These are phyloP conservation scores for Hanseniaspora uvarum DNA, from an alignment of 1,139 yeast genomes.

Conservation along the genomic window DNA sequence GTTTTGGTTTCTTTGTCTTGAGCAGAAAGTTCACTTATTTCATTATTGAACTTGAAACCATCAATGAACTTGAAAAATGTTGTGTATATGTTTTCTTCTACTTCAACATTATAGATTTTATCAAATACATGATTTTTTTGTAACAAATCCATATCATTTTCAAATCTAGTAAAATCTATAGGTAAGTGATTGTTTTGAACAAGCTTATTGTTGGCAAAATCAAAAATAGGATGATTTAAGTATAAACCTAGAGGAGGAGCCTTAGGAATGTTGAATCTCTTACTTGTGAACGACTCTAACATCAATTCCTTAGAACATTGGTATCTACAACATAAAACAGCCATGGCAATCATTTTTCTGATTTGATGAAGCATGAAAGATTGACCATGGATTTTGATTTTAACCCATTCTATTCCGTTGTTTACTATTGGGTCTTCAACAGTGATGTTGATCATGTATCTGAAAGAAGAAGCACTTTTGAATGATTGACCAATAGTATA, in stretches of 20 bases:
- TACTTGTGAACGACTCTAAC: conserved; percentile 62
- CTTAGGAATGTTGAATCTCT: conserved; percentile 81
- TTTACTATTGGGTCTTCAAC: conserved; percentile 90
- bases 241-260: conserved; percentile 93
- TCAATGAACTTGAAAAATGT: conserved; percentile 86
- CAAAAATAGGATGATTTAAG: conserved; percentile 85
- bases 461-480: conserved; percentile 72
- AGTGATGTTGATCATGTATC: conserved; percentile 68
- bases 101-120: conserved; percentile 82
- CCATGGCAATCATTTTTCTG: conserved; percentile 97
- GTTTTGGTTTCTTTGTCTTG: conserved; percentile 1
- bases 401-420: conserved; percentile 91
- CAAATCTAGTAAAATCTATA: conserved; percentile 58
- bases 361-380: conserved; percentile 97
- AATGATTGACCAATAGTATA: conserved; percentile 83
- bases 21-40: conserved; percentile 17
- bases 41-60: conserved; percentile 39
- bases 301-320: conserved; percentile 74
- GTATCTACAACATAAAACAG: conserved; percentile 70
- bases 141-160: conserved; percentile 67
- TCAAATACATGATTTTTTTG: conserved; percentile 84
- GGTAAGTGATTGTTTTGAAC: conserved; percentile 70
- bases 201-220: conserved; percentile 64
- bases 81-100: conserved; percentile 72
- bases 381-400: conserved; percentile 94